phyloP scores from a whole-genome alignment of 1,284 basidiomycete species.

The Ganoderma meredithae region DNA sequence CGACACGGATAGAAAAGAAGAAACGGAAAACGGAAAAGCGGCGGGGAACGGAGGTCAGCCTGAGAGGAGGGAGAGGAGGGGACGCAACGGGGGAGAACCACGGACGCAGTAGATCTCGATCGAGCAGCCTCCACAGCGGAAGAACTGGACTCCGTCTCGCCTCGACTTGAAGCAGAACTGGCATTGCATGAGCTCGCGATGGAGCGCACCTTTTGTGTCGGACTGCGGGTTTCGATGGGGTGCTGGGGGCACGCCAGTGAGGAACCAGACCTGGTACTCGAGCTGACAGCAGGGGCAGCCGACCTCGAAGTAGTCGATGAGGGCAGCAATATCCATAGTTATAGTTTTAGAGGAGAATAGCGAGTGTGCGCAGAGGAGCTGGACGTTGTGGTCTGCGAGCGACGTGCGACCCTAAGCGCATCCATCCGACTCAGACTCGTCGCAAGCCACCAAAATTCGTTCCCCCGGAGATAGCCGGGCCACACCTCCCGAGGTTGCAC shows the following conservation, averaged over 20 bases:
- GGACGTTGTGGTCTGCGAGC: neutral
- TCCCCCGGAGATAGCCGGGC: neutral
- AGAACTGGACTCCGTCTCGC: conserved; percentile 27
- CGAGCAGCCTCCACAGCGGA: conserved; percentile 30
- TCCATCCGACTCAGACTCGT: neutral
- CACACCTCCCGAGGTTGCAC: neutral
- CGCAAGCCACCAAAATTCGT: neutral
- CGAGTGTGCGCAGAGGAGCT: neutral
- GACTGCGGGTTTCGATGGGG: conserved; percentile 18
- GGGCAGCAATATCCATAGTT: conserved; percentile 17
- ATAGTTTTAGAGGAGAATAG: neutral
- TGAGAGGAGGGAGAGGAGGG: neutral
- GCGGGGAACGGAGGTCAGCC: neutral
- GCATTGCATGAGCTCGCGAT: conserved; percentile 32
- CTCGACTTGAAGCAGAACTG: conserved; percentile 33
- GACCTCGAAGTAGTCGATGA: conserved; percentile 22
- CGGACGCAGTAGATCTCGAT: conserved; percentile 37
- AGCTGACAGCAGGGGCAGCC: conserved; percentile 25
- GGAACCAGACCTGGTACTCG: conserved; percentile 23
- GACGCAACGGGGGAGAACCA: conserved; percentile 6
- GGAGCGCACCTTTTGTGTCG: conserved; percentile 25
- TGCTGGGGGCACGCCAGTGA: conserved; percentile 24
- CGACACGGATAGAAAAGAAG: neutral
- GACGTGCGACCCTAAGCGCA: neutral
- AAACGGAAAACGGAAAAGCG: neutral